Base-by-base conservation (phyloP, 768 basidiomycete genomes). In the Mycena alexandri region DNA sequence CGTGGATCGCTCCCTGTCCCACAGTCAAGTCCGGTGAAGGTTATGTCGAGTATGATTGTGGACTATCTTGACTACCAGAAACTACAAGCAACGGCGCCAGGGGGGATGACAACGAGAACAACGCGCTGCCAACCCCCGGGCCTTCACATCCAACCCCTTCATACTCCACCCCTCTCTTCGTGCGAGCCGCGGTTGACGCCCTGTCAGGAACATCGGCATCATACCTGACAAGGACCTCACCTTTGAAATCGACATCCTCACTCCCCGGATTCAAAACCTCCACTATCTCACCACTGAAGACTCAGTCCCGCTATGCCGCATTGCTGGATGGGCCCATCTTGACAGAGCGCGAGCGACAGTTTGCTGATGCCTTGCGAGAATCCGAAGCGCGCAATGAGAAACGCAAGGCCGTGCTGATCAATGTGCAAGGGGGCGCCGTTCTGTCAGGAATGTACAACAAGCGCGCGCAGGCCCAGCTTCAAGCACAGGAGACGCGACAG, bases 401-500 rank as follows among this genome's bases (percentile, higher is more conserved):
- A n/a, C n/a, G n/a, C n/a, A 54, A 54, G 25, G 13, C n/a, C 33
- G 10, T 3, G 16, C n/a, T 46, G 44, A n/a, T 46, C 19, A 17
- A 46, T 11, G 21, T 46, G 19, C 44, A 46, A 46, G 44, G 16
- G 16, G 19, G 44, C 3, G 44, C 21, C 44, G 21, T 46, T 17
- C 19, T 46, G 8, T n/a, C 19, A n/a, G 44, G 44, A 21, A 46
- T 46, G 44, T 46, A 3, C 3, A 21, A 10, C 3, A n/a, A 17
- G 44, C 19, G 44, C 19, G 44, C 44, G 19, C 44, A 46, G 19
- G 21, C 19, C 44, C 44, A 46, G 44, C 44, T 46, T 3, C 50
- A 25, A 29, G 17, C 19, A 5, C 52, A 73, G 62, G 65, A 63
- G 50, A 61, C 65, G 42, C 70, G 68, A 54, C 43, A 67, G 36